Conservation (phyloP, 192 early-diverging fungal species). For the Umbelopsis sp. region DNA sequence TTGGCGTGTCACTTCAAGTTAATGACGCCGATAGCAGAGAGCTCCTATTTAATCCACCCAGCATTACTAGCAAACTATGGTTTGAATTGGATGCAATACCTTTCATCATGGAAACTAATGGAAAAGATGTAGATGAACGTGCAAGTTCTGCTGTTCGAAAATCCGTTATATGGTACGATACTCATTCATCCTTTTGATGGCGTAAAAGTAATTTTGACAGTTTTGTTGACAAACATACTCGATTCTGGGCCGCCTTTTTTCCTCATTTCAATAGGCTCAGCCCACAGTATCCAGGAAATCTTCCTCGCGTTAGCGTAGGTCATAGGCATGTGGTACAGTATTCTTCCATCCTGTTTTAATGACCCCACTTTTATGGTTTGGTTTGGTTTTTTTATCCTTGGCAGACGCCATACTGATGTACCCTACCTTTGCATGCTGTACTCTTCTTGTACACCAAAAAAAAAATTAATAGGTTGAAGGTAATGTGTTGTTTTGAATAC, state of each 20-base stretch:
- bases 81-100: slow-evolving; percentile 77
- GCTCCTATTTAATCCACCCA: slow-evolving; percentile 43
- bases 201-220: neutral
- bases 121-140: slow-evolving; percentile 64
- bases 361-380: slow-evolving; percentile 9
- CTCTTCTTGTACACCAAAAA: neutral
- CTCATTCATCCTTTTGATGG: neutral
- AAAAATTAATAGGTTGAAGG: slow-evolving; percentile 38
- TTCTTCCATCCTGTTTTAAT: neutral
- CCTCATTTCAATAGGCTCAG: slow-evolving; percentile 42
- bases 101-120: slow-evolving; percentile 67
- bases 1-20: slow-evolving; percentile 60
- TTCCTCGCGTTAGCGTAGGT: slow-evolving; percentile 72
- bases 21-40: slow-evolving; percentile 38
- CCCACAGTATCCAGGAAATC: slow-evolving; percentile 70
- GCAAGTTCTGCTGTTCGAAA: slow-evolving; percentile 76
- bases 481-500: neutral
- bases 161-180: slow-evolving; percentile 56
- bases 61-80: slow-evolving; percentile 62
- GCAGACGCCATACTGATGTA: neutral
- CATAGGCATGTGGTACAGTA: slow-evolving; percentile 58
- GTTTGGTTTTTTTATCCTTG: neutral
- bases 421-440: neutral
- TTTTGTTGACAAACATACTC: no score
- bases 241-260: no score